Evolutionary conservation across 768 basidiomycete genomes (phyloP), one percentile per base, ranked within the genome.

Genomic region (Harrya chromipes): DNA sequence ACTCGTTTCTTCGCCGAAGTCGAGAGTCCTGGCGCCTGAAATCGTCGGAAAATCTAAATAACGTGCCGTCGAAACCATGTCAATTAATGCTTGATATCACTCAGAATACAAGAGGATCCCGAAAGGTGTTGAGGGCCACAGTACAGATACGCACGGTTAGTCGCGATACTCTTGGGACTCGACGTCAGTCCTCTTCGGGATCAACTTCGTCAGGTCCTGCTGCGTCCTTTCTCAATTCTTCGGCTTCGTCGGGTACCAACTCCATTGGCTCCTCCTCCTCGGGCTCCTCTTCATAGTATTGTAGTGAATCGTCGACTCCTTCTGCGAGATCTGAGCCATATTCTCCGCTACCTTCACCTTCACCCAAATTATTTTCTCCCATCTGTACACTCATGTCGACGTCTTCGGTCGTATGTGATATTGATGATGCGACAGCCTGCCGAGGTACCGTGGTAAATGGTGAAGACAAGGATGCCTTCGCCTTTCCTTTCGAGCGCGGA

Each of bases 211-310:
- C 77, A 24, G 74, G 55, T 11, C 68, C 73, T 31, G 56, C 53
- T 0, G 64, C 64, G 59, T 80, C 79, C 46, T 43, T 63, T 49
- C 46, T 59, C 31, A 74, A 37, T 49, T 77, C 78, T 37, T 75
- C 71, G n/a, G 71, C 59, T 49, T 81, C 79, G 9, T 78, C 50
- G 5, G 69, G 69, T 56, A 76, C 70, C 34, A 66, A 50, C 52
- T 83, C 73, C 57, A 71, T 67, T 40, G 65, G 47, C 52, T 75
- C 71, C 24, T 67, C 71, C 24, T 67, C 73, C n/a, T 70, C 70
- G 3, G 70, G 33, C 16, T 14, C 33, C 8, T 33, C 69, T n/a
- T 71, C 69, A 2, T 68, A 69, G 2, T 62, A 63, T 10, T 58
- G 65, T 0, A 50, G 62, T 3, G 53, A 52, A 16, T 58, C 68